Evolutionary conservation across 805 yeast genomes (phyloP), one percentile per base, ranked within the genome.

Genomic region (Yamadazyma ubonensis): DNA sequence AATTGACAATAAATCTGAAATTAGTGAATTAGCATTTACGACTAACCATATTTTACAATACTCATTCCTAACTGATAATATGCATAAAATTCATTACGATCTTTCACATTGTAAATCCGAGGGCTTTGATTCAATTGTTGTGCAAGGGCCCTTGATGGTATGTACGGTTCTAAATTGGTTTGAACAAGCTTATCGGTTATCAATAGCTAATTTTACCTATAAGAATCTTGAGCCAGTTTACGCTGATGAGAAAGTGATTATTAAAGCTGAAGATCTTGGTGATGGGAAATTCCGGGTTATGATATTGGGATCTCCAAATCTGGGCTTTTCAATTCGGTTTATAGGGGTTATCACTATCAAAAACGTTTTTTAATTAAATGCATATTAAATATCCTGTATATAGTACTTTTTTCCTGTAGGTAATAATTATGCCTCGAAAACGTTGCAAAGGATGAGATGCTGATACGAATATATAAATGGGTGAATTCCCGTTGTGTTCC

Each of bases 11-110:
- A n/a, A n/a, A n/a, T n/a, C n/a, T n/a, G n/a, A n/a, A n/a, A n/a
- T n/a, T n/a, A n/a, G n/a, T n/a, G n/a, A n/a, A n/a, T n/a, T n/a
- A n/a, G n/a, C n/a, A 28, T 16, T 36, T 16, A 29, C 35, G 21
- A 17, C 19, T 2, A 8, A 16, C 5, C 36, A 45, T 10, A 16
- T 45, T 11, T n/a, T 79, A 48, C 65, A 87, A 45, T 86, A 80
- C 61, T 81, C 91, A 32, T 83, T 86, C 9, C 58, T 93, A 38
- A 81, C 93, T 1, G 81, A 81, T 63, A 91, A 91, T 57, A 71
- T 95, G 3, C 99, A 91, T 60, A 73, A 75, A 42, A 86, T 91
- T 28, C 99, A 91, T 61, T 81, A 79, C 58, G 86, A 86, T 53
- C 56, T 59, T 5, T 47, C 48, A 1, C 86, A 86, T 55, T 72